Conservation (phyloP, 495 filamentous ascomycete genomes). For the Penicillium crystallinum region DNA sequence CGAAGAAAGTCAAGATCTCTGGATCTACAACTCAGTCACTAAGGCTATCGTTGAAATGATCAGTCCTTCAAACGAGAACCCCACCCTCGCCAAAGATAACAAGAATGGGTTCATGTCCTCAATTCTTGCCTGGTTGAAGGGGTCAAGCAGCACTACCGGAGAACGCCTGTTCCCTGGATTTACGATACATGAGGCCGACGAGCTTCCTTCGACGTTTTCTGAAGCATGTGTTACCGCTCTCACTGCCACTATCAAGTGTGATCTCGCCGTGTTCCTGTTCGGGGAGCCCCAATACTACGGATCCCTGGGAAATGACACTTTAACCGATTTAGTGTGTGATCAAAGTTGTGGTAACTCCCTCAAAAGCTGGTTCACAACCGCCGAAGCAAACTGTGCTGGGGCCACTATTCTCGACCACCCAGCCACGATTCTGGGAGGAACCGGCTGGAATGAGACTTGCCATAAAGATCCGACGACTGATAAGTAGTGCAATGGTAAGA, state of each 20-base stretch:
- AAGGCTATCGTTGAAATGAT: neutral
- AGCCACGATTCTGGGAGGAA: neutral
- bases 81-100: neutral
- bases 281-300: neutral
- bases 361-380: neutral
- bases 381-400: neutral
- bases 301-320: neutral
- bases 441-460: constrained; percentile 19
- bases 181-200: neutral
- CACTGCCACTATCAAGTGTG: neutral
- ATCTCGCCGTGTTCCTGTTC: neutral
- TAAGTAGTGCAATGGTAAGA: constrained; percentile 3
- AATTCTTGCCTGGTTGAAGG: neutral
- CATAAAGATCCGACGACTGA: constrained; percentile 10
- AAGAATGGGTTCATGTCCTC: neutral
- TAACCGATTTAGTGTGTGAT: neutral
- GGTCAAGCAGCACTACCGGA: neutral
- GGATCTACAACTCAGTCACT: neutral
- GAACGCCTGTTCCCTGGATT: neutral
- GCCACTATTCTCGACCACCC: neutral
- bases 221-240: neutral
- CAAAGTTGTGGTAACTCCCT: neutral
- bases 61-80: neutral
- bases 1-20: neutral
- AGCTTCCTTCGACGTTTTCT: neutral